phyloP scores from a whole-genome alignment of 2,329 filamentous ascomycete species.

The Geosmithia flava region DNA sequence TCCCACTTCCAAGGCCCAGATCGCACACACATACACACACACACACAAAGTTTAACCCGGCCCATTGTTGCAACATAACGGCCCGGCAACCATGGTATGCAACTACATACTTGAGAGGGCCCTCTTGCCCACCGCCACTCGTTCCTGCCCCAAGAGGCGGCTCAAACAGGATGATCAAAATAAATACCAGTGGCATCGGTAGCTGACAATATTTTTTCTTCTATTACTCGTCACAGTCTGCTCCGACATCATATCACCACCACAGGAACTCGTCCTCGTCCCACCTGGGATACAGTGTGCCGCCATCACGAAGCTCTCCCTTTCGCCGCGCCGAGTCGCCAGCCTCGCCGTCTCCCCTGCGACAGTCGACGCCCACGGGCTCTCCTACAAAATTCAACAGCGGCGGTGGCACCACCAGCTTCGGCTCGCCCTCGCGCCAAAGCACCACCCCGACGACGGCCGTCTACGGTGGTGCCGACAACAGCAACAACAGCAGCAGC shows the following conservation, averaged over 20 bases:
- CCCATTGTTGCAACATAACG: not conserved
- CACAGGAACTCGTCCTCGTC: slow-evolving; percentile 20
- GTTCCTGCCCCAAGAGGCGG: not conserved
- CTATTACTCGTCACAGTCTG: slow-evolving; percentile 28
- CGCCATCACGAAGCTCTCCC: slow-evolving; percentile 45
- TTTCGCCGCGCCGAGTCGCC: slow-evolving; percentile 52
- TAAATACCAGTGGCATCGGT: not conserved
- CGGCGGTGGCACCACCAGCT: slow-evolving; percentile 12
- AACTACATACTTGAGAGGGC: slow-evolving; percentile 4
- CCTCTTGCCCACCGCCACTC: not conserved
- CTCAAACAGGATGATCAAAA: not conserved
- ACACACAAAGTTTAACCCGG: not conserved
- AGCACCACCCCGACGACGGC: slow-evolving; percentile 24
- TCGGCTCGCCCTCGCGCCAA: slow-evolving; percentile 23
- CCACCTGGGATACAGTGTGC: slow-evolving; percentile 58
- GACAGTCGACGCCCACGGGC: slow-evolving; percentile 50
- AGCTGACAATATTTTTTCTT: too few species aligned
- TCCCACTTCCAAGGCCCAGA: not conserved
- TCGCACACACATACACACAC: not conserved
- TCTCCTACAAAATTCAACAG: slow-evolving; percentile 40
- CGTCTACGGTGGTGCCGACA: slow-evolving; percentile 6
- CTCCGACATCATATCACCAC: slow-evolving; percentile 54
- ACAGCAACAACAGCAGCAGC: not conserved
- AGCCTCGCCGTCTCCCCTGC: slow-evolving; percentile 51
- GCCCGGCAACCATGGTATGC: not conserved